Evolutionary conservation across 371 early-diverging fungal species (phyloP), one percentile per base, ranked within the genome.

Genomic region (Actinomortierella wolfii): DNA sequence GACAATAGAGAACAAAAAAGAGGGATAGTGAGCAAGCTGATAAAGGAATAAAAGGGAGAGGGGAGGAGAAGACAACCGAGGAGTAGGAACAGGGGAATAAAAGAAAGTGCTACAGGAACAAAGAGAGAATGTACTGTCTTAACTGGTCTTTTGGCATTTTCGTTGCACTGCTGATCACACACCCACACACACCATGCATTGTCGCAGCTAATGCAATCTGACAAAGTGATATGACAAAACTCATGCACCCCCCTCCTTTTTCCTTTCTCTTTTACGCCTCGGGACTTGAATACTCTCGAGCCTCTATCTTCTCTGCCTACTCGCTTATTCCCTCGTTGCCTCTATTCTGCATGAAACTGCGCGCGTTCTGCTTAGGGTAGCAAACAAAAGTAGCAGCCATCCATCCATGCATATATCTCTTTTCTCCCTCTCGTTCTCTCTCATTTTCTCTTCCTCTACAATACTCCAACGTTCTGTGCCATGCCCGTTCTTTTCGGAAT

Each of bases 131-230:
- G n/a, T n/a, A n/a, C 15, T 25, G 8, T 8, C n/a, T 51, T 2
- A 44, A 13, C 28, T 14, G 1, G 41, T 17, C n/a, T 21, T 48
- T 42, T n/a, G 29, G 40, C 45, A 44, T n/a, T 25, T 11, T 20
- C 11, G 45, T 9, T 25, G 9, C 62, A 61, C 68, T 56, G 20
- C 47, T 57, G 42, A 49, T 45, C 45, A 21, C 20, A 21, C n/a
- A 1, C 44, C 18, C 57, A 7, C 48, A 7, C 9, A 26, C 39
- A 23, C 26, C 55, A 55, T 46, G 46, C 34, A n/a, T n/a, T n/a
- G n/a, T n/a, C n/a, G n/a, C n/a, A n/a, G n/a, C n/a, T n/a, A n/a
- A n/a, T n/a, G n/a, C n/a, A n/a, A n/a, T n/a, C n/a, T n/a, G n/a
- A n/a, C n/a, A n/a, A n/a, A n/a, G n/a, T n/a, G n/a, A n/a, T n/a